Percentiles rank a stretch among this genome's conserved stretches.
phyloP scores from a whole-genome alignment of 1,139 yeast species.

The Hyphopichia pseudoburtonii region DNA sequence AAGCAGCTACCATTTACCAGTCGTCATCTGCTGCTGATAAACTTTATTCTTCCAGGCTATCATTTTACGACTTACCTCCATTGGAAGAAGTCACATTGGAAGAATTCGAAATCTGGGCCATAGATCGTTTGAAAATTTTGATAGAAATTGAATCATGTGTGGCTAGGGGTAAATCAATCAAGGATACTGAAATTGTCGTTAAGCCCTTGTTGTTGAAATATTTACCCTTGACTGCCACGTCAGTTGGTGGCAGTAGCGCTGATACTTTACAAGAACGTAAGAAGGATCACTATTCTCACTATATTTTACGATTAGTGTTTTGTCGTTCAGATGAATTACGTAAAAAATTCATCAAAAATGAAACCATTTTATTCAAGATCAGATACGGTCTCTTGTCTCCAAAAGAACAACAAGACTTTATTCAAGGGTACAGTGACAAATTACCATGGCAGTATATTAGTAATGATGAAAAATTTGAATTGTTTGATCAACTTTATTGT shows the following conservation, averaged over 20 bases:
- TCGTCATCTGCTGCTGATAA: conserved; percentile 19
- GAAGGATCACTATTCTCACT: conserved; percentile 93
- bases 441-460: conserved; percentile 72
- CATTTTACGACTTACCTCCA: conserved; percentile 77
- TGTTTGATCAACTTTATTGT: conserved; percentile 53
- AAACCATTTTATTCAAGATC: conserved; percentile 68
- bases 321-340: conserved; percentile 88
- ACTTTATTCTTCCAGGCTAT: conserved; percentile 39
- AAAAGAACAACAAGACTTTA: conserved; percentile 71
- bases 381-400: conserved; percentile 67
- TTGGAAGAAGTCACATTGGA: conserved; percentile 82
- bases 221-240: conserved; percentile 57
- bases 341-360: conserved; percentile 74
- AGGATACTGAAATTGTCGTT: conserved; percentile 65
- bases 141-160: conserved; percentile 79
- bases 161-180: conserved; percentile 61
- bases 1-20: conserved; percentile 30
- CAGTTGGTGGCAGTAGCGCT: conserved; percentile 29
- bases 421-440: conserved; percentile 50
- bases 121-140: conserved; percentile 80
- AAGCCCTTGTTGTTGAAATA: conserved; percentile 64
- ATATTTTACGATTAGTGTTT: conserved; percentile 80
- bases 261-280: conserved; percentile 53
- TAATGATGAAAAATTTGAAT: conserved; percentile 55
- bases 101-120: conserved; percentile 94